Base-by-base conservation (phyloP, 352 stramenopile genomes). In the Globisporangium nagaii region DNA sequence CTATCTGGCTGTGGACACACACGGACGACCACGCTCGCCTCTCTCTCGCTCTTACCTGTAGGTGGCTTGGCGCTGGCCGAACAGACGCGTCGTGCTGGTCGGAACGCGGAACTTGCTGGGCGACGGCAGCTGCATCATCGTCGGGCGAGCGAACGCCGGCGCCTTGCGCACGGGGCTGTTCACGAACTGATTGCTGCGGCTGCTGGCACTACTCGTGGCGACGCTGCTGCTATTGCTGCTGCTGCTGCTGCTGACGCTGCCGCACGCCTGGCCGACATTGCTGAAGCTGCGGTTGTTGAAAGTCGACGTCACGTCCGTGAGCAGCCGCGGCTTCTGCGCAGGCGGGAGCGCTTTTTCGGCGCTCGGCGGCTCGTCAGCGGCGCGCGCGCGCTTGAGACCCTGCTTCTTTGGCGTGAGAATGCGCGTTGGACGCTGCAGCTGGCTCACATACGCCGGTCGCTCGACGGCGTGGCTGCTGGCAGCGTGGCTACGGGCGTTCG, bases 341-440 rank as follows among this genome's bases (percentile, higher is more conserved):
- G 42, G 53, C 30, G 70, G 52, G 17, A 66, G 59, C 15, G 43
- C 60, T 43, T 83, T 84, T 62, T 85, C 80, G 0, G 66, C 73
- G 28, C 70, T 86, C 53, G 68, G 66, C 20, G 27, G 35, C 19
- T 60, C 52, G 24, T 86, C 77, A 44, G 63, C 63, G 30, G 58
- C 43, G 25, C 80, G 73, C 53, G 44, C 44, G 37, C 80, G 68
- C 62, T 91, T 91, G 49, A 86, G 50, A 0, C 71, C 66, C 25
- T 70, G 53, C 44, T 86, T 86, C n/a, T 71, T 75, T 17, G 78
- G 80, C 22, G 80, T 87, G 8, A 56, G 56, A 20, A 89, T 65
- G 32, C 63, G 70, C 20, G 58, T 63, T 0, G 75, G 71, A 37
- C 73, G 73, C 32, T 67, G 53, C 39, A 86, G 47, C 20, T 84